Evolutionary conservation across 805 yeast species (phyloP).

Genomic region (Cyberlindnera amylophila): DNA sequence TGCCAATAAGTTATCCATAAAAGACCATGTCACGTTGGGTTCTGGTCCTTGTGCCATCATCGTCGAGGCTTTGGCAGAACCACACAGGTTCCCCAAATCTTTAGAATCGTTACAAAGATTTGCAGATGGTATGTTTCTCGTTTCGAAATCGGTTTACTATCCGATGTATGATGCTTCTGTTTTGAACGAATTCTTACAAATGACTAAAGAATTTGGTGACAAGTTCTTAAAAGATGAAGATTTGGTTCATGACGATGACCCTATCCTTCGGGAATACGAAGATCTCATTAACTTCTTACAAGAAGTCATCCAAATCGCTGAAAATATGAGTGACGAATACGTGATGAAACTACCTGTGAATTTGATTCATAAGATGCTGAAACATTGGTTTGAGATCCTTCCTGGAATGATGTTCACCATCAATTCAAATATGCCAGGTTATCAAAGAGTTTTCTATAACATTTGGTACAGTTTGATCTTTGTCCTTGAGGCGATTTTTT

Average conservation of each 20-base stretch:
- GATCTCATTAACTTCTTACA: constrained; percentile 10
- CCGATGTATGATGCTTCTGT: constrained; percentile 21
- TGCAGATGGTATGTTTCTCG: constrained; percentile 21
- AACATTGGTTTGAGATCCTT: constrained; percentile 14
- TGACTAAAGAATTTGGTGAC: constrained; percentile 18
- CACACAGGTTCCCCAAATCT: constrained; percentile 14
- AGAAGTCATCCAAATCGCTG: constrained; percentile 7
- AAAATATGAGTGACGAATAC: constrained; percentile 7
- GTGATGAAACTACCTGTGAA: constrained; percentile 21
- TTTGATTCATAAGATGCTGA: constrained; percentile 10
- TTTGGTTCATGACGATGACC: constrained; percentile 6
- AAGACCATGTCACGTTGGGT: constrained; percentile 17
- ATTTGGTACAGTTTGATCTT: constrained; percentile 19
- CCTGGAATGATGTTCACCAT: constrained; percentile 20
- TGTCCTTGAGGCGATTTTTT: constrained; percentile 17
- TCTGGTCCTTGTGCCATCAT: constrained; percentile 22
- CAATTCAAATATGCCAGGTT: constrained; percentile 9
- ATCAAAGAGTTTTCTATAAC: constrained; percentile 17
- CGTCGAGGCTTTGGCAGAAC: constrained; percentile 15
- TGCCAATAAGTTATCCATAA: constrained; percentile 6
- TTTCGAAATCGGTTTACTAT: constrained; percentile 16
- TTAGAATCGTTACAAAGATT: constrained; percentile 7
- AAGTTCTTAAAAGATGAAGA: constrained; percentile 10
- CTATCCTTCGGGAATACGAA: constrained; percentile 3
- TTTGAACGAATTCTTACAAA: constrained; percentile 18